Percentiles rank a stretch among this genome's conserved stretches.
phyloP scores from a whole-genome alignment of 2,329 filamentous ascomycete genomes.

The Magnaporthiopsis incrustans region DNA sequence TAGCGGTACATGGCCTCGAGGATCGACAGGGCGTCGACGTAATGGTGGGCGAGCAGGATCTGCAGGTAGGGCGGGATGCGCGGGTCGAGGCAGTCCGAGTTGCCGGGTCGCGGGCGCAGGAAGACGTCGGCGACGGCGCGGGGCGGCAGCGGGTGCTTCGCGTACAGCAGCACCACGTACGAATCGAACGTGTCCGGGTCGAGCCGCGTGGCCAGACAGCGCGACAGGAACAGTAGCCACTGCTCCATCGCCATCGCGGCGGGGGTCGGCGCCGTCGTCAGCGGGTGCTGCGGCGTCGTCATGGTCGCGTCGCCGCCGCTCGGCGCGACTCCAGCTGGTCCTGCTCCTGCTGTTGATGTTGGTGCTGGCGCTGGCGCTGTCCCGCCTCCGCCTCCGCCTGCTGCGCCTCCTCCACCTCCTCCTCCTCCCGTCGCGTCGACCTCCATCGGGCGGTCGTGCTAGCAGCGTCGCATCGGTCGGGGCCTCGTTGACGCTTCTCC shows the following conservation, averaged over 20 bases:
- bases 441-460: neutral
- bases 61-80: slow-evolving; percentile 53
- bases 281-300: neutral
- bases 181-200: slow-evolving; percentile 44
- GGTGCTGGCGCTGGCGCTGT: no score
- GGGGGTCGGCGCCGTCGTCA: slow-evolving; percentile 1
- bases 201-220: slow-evolving; percentile 43
- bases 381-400: neutral
- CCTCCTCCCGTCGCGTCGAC: neutral
- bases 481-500: neutral
- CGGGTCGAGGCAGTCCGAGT: slow-evolving; percentile 46
- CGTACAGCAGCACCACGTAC: slow-evolving; percentile 40
- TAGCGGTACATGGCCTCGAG: slow-evolving; percentile 48
- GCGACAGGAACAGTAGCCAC: slow-evolving; percentile 44
- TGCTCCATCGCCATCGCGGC: slow-evolving; percentile 20
- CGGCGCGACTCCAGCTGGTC: neutral
- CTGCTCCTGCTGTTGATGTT: neutral
- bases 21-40: slow-evolving; percentile 47
- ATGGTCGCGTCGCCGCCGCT: neutral
- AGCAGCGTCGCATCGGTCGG: neutral
- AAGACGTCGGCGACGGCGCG: slow-evolving; percentile 48
- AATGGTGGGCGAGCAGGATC: slow-evolving; percentile 40
- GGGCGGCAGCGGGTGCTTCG: slow-evolving; percentile 43
- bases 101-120: slow-evolving; percentile 42
- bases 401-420: no score